These are phyloP conservation scores for Paramyrothecium roridum DNA, from an alignment of 2,329 filamentous ascomycete species.

Conservation along the genomic window DNA sequence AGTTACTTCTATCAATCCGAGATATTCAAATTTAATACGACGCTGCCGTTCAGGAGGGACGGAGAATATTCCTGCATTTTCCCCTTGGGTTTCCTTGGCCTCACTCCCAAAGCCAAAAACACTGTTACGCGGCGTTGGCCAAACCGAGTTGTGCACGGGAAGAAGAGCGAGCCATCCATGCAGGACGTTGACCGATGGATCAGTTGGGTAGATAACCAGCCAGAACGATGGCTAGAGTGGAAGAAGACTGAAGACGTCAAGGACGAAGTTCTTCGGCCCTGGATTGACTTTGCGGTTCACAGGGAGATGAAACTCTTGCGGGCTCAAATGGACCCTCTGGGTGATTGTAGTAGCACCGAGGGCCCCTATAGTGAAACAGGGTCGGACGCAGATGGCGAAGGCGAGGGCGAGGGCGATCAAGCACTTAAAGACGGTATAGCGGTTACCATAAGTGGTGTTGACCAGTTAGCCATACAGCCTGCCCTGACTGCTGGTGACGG, in stretches of 20 bases:
- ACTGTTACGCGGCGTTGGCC: slow-evolving; percentile 17
- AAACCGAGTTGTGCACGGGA: slow-evolving; percentile 13
- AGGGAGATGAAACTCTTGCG: background rate
- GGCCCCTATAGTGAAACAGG: background rate
- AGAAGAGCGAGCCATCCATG: slow-evolving; percentile 4
- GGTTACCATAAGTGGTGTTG: background rate
- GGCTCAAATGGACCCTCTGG: background rate
- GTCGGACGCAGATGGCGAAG: no score
- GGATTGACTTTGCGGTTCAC: background rate
- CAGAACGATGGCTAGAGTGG: slow-evolving; percentile 24
- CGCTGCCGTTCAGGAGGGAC: background rate
- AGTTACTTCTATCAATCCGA: slow-evolving; percentile 7
- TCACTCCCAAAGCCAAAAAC: slow-evolving; percentile 13
- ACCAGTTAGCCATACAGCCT: background rate
- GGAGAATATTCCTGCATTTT: slow-evolving; percentile 3
- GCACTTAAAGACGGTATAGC: background rate
- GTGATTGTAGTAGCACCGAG: background rate
- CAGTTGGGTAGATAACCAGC: slow-evolving; percentile 14
- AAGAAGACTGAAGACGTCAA: slow-evolving; percentile 10
- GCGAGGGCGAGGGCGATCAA: background rate
- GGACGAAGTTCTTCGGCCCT: background rate
- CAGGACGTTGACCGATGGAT: slow-evolving; percentile 16
- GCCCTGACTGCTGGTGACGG: no score
- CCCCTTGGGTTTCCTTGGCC: slow-evolving; percentile 11
- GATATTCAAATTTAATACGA: slow-evolving; percentile 2